Evolutionary conservation across 2,329 filamentous ascomycete species (phyloP), one percentile per base, ranked within the genome.

Genomic region (Exophiala sp.): DNA sequence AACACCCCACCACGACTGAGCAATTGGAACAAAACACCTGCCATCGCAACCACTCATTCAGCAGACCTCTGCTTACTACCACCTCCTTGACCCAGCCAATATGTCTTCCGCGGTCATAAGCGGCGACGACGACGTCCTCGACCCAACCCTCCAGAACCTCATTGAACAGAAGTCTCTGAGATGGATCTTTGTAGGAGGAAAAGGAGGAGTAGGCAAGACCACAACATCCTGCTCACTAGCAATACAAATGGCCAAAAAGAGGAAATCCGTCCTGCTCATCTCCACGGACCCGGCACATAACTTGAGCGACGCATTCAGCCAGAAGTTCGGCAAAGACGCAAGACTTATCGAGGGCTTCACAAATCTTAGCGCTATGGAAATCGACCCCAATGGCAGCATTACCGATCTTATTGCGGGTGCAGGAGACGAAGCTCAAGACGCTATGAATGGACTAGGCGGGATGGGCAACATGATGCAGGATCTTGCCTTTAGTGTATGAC

Each of bases 321-420:
- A 99, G 75, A 99, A 99, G 77, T 99, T 99, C 68, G 94, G 94
- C 78, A 99, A 99, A 79, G 94, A 99, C 74, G 94, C 94, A 50
- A 85, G 91, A 60, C 84, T 96, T 36, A 81, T 99, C 62, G 86
- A 96, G 65, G 94, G 94, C 63, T 96, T 95, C 68, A 84, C 86
- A 33, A 96, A 96, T 72, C 78, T 99, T 63, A 95, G 89, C 69
- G 94, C 94, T 59, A 99, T 99, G 94, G 94, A 99, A 75, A 97
- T 99, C 65, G 94, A 99, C 68, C 94, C 94, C 49, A 97, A 96
- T 69, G 94, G 92, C 44, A 96, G 90, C 68, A 96, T 99, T 72
- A 94, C 96, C 75, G 94, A 99, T 70, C 76, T 99, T 52, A 77
- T 99, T 60, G 88, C 88, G 8, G 87, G 86, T 68, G 85, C 82